Conservation (phyloP, 768 basidiomycete genomes). For the Nevesoporus exiguus region DNA sequence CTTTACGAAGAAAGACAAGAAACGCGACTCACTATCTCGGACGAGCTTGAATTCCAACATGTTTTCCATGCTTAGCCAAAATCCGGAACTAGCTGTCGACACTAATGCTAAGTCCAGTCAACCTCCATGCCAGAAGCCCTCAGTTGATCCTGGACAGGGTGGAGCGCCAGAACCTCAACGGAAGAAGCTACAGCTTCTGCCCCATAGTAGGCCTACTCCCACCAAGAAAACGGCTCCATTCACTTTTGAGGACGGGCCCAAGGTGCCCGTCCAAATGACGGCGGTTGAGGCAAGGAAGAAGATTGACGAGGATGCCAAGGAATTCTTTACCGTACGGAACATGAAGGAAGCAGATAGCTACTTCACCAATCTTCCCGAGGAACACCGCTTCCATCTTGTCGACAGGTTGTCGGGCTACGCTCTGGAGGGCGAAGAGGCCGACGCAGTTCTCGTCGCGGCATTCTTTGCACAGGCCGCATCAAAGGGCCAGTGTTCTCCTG, state of each 20-base stretch:
- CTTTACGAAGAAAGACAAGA: slow-evolving; percentile 67
- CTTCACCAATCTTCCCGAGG: slow-evolving; percentile 68
- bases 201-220: slow-evolving; percentile 62
- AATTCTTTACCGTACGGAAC: slow-evolving; percentile 64
- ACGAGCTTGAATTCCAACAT: slow-evolving; percentile 78
- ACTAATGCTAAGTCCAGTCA: slow-evolving; percentile 49
- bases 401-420: slow-evolving; percentile 71
- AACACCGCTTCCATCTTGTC: slow-evolving; percentile 62
- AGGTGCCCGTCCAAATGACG: slow-evolving; percentile 44
- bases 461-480: slow-evolving; percentile 63
- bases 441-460: slow-evolving; percentile 72
- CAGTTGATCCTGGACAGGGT: slow-evolving; percentile 46
- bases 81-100: slow-evolving; percentile 56
- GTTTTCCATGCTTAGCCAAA: slow-evolving; percentile 80
- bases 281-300: no score
- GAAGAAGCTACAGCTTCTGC: slow-evolving; percentile 69
- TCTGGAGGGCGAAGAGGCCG: slow-evolving; percentile 77
- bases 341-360: slow-evolving; percentile 86
- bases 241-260: slow-evolving; percentile 49
- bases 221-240: slow-evolving; percentile 43
- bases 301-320: no score
- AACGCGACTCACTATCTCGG: slow-evolving; percentile 73
- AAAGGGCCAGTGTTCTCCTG: slow-evolving; percentile 56
- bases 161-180: slow-evolving; percentile 56
- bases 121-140: slow-evolving; percentile 47